Evolutionary conservation across 163 green algal species (phyloP).

Genomic region (Trebouxia gelatinosa): DNA sequence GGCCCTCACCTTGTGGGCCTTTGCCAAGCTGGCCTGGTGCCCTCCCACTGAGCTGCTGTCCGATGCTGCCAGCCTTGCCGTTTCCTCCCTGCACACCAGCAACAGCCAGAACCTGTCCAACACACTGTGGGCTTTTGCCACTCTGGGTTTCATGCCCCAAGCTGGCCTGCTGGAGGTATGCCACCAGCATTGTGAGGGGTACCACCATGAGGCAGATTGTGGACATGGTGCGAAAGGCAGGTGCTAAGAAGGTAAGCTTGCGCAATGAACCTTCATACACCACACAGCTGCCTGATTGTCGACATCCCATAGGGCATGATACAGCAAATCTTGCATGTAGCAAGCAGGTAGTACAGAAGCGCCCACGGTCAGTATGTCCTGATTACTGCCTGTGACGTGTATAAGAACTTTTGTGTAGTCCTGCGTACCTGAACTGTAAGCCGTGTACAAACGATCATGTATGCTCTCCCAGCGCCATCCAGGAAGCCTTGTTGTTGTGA

Average conservation of each 20-base stretch:
- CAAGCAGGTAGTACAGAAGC: too few species aligned
- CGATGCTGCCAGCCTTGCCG: slow-evolving; percentile 19
- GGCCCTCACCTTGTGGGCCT: slow-evolving; percentile 42
- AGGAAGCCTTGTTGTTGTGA: too few species aligned
- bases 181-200: slow-evolving; percentile 87
- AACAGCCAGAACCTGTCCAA: slow-evolving; percentile 31
- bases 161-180: slow-evolving; percentile 25
- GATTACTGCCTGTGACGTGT: too few species aligned
- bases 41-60: slow-evolving; percentile 25
- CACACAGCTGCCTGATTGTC: too few species aligned
- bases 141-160: slow-evolving; percentile 28
- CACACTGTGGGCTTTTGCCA: slow-evolving; percentile 23
- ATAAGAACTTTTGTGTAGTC: too few species aligned
- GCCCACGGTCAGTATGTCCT: too few species aligned
- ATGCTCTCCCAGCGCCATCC: too few species aligned
- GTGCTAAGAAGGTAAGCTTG: slow-evolving; percentile 72
- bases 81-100: slow-evolving; percentile 25
- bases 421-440: too few species aligned
- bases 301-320: too few species aligned
- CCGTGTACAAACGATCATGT: too few species aligned
- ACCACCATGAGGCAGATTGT: slow-evolving; percentile 94
- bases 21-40: slow-evolving; percentile 40
- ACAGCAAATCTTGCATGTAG: too few species aligned
- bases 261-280: too few species aligned
- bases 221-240: slow-evolving; percentile 85